Conservation (phyloP, 768 basidiomycete species). For the Nevesoporus exiguus region DNA sequence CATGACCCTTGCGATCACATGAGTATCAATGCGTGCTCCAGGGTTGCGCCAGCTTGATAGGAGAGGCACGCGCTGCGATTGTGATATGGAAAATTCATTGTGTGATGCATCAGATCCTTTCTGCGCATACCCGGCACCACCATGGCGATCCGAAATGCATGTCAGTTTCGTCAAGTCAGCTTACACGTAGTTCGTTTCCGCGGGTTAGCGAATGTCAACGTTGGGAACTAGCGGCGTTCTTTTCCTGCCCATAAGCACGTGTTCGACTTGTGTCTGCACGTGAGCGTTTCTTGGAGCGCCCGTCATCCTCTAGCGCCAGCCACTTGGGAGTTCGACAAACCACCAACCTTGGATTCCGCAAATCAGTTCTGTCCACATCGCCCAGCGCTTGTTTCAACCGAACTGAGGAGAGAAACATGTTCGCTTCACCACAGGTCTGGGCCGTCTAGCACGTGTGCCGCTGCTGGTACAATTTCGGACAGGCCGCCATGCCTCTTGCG, state of each 20-base stretch:
- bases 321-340: neutral
- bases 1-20: neutral
- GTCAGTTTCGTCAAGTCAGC: too few relatives aligned
- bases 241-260: slow-evolving; percentile 19
- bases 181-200: slow-evolving; percentile 1
- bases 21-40: slow-evolving; percentile 3
- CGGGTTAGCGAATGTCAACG: neutral
- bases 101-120: neutral
- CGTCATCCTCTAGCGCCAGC: neutral
- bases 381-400: neutral
- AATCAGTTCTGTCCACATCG: neutral
- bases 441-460: slow-evolving; percentile 12
- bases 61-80: neutral
- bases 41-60: slow-evolving; percentile 9
- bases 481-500: slow-evolving; percentile 23
- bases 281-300: neutral
- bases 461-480: neutral
- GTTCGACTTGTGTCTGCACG: slow-evolving; percentile 8
- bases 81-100: neutral
- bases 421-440: neutral
- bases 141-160: too few relatives aligned
- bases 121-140: too few relatives aligned
- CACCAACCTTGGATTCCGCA: neutral
- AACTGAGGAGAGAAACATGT: neutral
- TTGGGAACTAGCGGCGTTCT: too few relatives aligned